Conservation (phyloP, 371 early-diverging fungal genomes). For the Polyrhizophydium stewartii region DNA sequence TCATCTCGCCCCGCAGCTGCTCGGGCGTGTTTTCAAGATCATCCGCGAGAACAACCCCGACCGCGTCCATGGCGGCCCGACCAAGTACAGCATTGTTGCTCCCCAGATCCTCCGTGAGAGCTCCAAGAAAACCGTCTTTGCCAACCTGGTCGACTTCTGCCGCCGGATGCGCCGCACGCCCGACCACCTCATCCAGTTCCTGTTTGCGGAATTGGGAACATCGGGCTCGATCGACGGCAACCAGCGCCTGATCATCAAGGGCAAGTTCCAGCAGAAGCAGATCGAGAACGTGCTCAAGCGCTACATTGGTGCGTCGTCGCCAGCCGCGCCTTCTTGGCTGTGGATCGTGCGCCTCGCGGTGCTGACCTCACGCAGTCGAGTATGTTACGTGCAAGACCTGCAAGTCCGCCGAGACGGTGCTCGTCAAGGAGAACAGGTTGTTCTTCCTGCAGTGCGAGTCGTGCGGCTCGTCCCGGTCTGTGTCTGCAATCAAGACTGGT, state of each 20-base stretch:
- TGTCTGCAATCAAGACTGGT: constrained; percentile 98
- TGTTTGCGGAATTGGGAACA: constrained; percentile 98
- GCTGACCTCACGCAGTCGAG: constrained; percentile 76
- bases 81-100: constrained; percentile 88
- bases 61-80: constrained; percentile 80
- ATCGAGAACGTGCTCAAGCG: constrained; percentile 97
- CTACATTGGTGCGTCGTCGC: constrained; percentile 84
- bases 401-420: constrained; percentile 92
- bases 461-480: constrained; percentile 96
- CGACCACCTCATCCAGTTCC: constrained; percentile 96
- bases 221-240: constrained; percentile 95
- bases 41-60: constrained; percentile 95
- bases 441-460: constrained; percentile 98
- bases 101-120: constrained; percentile 93
- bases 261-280: constrained; percentile 98
- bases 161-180: constrained; percentile 93
- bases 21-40: constrained; percentile 87
- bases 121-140: constrained; percentile 93
- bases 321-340: too few species aligned
- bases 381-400: constrained; percentile 99
- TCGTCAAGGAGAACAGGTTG: constrained; percentile 97
- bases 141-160: constrained; percentile 91
- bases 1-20: constrained; percentile 51
- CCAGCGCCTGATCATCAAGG: constrained; percentile 95
- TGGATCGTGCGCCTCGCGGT: too few species aligned